Base-by-base conservation (phyloP, 192 early-diverging fungal genomes). In the Coemansia aciculifera region DNA sequence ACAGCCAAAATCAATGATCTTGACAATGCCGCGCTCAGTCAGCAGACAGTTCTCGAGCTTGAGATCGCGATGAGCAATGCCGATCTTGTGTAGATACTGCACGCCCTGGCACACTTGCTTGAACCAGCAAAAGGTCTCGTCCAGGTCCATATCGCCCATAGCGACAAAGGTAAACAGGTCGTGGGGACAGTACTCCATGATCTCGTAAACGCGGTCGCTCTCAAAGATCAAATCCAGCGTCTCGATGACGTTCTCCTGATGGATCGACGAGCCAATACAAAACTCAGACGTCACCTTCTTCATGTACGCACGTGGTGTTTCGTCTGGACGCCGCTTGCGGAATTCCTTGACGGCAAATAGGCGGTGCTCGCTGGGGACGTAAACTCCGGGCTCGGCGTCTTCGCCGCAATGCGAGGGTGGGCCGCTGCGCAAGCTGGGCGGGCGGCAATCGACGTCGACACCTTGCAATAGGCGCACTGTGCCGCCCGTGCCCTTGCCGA, bases 1-100 rank as follows among this genome's bases (percentile, higher is more conserved):
- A 51, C 94, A 94, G 34, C 96, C 96, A 85, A 98, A 98, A 67
- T 98, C 96, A 34, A 95, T 96, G 62, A 98, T 92, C 78, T 98
- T 98, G 73, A 98, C 75, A 48, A 90, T 86, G 12, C 91, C 90
- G 3, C 68, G 63, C 31, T 81, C 85, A 69, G 90, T 90, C 72
- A 98, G 73, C 31, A 97, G 75, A 48, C 92, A 85, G 85, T 98
- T 98, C 71, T 91, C 90, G 19, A 95, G 89, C 66, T 98, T 97
- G 62, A 98, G 78, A 68, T 98, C 95, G 24, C 95, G 85, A 76
- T 98, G 96, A 4, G 95, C 94, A 36, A 98, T 94, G 44, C 96
- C 96, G 67, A 94, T 86, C 11, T 78, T 83, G 75, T 98, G 96
- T 36, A 98, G 76, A 68, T 97, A 97, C 51, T 87, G 70, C 3